A percentile compares a stretch with the other conserved stretches of the same genome.
Evolutionary conservation across 306 rosid genomes (phyloP).

Genomic region (Medicago truncatula): MtrunA17r5.0-ANR NC_053044.1:14129001-14129500

Average conservation of each 20-base stretch:
- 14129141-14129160: slow-evolving; percentile 4
- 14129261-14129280: slow-evolving; percentile 16
- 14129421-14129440: background rate
- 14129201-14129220: slow-evolving; percentile 4
- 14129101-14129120: background rate
- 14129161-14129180: slow-evolving; percentile 8
- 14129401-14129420: slow-evolving; percentile 7
- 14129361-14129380: background rate
- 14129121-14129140: slow-evolving; percentile 18
- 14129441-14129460: slow-evolving; percentile 23
- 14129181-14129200: slow-evolving; percentile 5
- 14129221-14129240: slow-evolving; percentile 19
- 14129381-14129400: slow-evolving; percentile 22
- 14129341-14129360: background rate
- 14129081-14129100: slow-evolving; percentile 21
- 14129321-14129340: slow-evolving; percentile 16
- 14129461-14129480: slow-evolving; percentile 67
- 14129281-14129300: slow-evolving; percentile 8
- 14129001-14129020: too few relatives aligned
- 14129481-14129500: slow-evolving; percentile 66
- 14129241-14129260: background rate
- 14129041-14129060: background rate
- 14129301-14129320: slow-evolving; percentile 15
- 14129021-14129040: too few relatives aligned
- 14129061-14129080: background rate